Conservation (phyloP, 2,329 filamentous ascomycete genomes). For the Claviceps digitariae region DNA sequence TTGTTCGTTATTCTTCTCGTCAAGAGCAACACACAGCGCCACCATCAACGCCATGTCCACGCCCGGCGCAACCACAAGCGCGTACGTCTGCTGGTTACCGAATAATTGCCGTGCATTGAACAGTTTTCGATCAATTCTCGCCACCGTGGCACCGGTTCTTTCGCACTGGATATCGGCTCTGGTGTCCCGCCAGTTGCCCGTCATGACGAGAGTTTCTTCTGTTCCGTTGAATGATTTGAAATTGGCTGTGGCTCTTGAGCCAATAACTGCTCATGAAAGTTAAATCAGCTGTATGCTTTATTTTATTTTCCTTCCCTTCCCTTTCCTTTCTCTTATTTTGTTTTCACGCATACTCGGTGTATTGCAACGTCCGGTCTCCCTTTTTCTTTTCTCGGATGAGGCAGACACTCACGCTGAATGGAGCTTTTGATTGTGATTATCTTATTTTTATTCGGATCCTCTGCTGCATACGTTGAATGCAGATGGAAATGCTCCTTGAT, state of each 20-base stretch:
- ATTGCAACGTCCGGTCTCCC: no score
- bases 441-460: constrained; percentile 30
- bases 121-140: constrained; percentile 43
- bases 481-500: constrained; percentile 37
- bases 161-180: constrained; percentile 43
- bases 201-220: constrained; percentile 37
- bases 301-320: background rate
- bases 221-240: constrained; percentile 38
- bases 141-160: constrained; percentile 36
- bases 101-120: constrained; percentile 33
- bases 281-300: background rate
- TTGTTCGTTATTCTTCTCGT: background rate
- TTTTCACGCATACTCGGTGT: no score
- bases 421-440: constrained; percentile 43
- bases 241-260: constrained; percentile 40
- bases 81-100: constrained; percentile 51
- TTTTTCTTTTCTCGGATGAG: no score
- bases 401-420: background rate
- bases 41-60: constrained; percentile 18
- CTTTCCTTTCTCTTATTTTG: background rate
- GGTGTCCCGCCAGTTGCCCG: constrained; percentile 47
- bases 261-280: constrained; percentile 26
- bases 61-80: constrained; percentile 46
- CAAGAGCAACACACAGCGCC: constrained; percentile 18
- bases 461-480: constrained; percentile 36